Conservation (phyloP, 257 asterid species). For the Paraleonurus japonicus region DNA sequence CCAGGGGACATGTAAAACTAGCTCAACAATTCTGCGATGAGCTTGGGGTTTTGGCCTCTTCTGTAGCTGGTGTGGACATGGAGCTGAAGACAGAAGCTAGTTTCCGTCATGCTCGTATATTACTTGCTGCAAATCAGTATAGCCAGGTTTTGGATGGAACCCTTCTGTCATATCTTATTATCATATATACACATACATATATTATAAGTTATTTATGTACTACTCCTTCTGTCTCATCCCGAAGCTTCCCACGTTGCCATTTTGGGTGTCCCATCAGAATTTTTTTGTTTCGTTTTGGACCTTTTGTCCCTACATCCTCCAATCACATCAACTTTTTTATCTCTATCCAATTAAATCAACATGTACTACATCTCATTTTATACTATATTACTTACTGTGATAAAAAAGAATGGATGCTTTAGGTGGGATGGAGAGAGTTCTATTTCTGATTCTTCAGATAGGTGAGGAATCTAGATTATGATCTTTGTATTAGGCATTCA, state of each 20-base stretch:
- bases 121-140: constrained; percentile 91
- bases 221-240: no score
- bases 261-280: no score
- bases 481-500: constrained; percentile 6
- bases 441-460: background rate
- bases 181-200: background rate
- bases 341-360: no score
- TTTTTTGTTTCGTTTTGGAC: no score
- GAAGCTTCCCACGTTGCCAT: no score
- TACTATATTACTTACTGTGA: no score
- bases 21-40: constrained; percentile 86
- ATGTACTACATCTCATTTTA: no score
- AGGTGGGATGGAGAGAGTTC: no score
- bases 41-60: constrained; percentile 84
- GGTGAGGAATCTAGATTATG: constrained; percentile 9
- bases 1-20: constrained; percentile 75
- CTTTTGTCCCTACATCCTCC: no score
- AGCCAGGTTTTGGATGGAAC: constrained; percentile 49
- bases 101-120: constrained; percentile 84
- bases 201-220: no score
- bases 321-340: no score
- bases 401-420: no score
- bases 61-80: constrained; percentile 91
- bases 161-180: background rate
- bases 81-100: constrained; percentile 86